Evolutionary conservation across 108 stramenopile genomes (phyloP), one percentile per base, ranked within the genome.

Genomic region (Hondaea fermentalgiana): DNA sequence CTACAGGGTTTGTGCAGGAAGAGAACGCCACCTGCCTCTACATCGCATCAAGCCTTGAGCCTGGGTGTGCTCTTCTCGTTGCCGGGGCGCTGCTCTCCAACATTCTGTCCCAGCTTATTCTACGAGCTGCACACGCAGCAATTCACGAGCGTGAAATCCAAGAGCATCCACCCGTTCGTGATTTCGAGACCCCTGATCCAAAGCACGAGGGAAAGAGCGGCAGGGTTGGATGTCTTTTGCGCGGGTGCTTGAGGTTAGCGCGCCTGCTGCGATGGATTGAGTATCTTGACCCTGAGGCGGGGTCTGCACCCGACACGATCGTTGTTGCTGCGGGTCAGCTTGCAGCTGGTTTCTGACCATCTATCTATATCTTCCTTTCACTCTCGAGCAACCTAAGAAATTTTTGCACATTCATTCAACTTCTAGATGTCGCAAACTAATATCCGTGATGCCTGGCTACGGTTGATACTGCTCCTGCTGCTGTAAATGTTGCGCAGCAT

Each of bases 21-120:
- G 76, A 83, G 28, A 53, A 83, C 51, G 76, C 76, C 17, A 83
- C 76, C 45, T 83, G 76, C 51, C 51, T 83, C 12, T 83, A 83
- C 76, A 47, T 83, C 49, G 14, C 45, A 12, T 83, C 76, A 6
- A 53, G 49, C n/a, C 51, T 83, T 8, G 76, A 83, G 28, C 45
- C 51, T 0, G 76, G 76, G 17, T 53, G 76, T 4, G 76, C 49
- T 12, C 45, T 83, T 6, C 51, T 83, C 25, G 76, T 83, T 12
- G n/a, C 23, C 0, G 76, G 49, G 8, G 76, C 76, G 6, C n/a
- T 83, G 12, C 23, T 83, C 28, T 25, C 51, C 10, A 83, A 47
- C 17, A 53, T 83, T 47, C 51, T 83, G 19, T 6, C 45, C 1
- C 51, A 53, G 4, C 14, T 83, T 4, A 35, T 83, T 6, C 76